Conservation (phyloP, 768 basidiomycete species). For the Cystofilobasidium macerans region DNA sequence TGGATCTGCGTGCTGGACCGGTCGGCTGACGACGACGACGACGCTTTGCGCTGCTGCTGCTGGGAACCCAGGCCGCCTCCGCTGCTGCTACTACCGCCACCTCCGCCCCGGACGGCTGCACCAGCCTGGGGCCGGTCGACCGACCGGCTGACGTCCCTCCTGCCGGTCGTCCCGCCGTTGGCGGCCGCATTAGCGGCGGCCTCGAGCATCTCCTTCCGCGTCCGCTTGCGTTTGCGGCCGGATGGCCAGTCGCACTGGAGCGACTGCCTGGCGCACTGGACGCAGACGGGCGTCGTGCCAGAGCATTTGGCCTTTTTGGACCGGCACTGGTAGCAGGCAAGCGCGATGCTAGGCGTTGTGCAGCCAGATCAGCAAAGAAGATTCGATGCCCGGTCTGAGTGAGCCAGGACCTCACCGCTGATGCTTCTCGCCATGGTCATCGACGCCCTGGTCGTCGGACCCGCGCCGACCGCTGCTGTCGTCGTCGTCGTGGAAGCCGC, state of each 20-base stretch:
- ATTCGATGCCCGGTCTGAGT: neutral
- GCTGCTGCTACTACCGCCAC: no score
- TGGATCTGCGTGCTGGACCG: no score
- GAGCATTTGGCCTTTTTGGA: slow-evolving; percentile 27
- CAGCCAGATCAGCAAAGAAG: no score
- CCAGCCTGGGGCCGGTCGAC: neutral
- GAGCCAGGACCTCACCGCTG: neutral
- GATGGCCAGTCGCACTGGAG: slow-evolving; percentile 35
- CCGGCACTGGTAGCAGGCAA: slow-evolving; percentile 25
- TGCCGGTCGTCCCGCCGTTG: neutral
- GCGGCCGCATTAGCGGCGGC: slow-evolving; percentile 28
- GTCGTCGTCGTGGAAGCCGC: no score
- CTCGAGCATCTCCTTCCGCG: slow-evolving; percentile 36
- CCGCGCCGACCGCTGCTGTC: no score
- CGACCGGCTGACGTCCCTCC: neutral
- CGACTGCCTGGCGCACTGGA: slow-evolving; percentile 9
- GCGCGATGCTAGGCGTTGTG: slow-evolving; percentile 7
- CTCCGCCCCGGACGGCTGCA: no score
- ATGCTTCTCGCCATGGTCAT: slow-evolving; percentile 6
- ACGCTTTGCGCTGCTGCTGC: no score
- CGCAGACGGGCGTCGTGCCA: slow-evolving; percentile 1
- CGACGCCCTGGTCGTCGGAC: no score
- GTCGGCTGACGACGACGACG: no score
- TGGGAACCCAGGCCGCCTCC: no score
- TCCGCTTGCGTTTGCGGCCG: slow-evolving; percentile 34